phyloP scores from a whole-genome alignment of 2,329 filamentous ascomycete species.

The Sarocladium strictum region DNA sequence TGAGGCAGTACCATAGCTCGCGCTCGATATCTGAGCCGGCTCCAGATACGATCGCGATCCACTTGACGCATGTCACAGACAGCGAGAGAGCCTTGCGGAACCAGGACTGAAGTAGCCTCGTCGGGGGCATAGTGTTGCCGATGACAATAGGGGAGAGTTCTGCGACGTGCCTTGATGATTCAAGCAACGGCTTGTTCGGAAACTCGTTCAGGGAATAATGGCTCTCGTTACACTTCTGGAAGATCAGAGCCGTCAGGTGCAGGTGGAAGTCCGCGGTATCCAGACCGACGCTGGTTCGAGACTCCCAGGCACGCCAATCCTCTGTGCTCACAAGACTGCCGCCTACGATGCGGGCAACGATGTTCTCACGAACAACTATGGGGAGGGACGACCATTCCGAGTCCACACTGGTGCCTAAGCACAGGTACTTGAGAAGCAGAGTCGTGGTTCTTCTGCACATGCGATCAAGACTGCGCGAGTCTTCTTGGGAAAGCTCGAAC shows the following conservation, averaged over 20 bases:
- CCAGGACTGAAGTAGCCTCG: constrained; percentile 12
- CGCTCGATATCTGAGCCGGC: constrained; percentile 28
- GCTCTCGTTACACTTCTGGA: constrained; percentile 13
- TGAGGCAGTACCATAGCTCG: constrained; percentile 28
- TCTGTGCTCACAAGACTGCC: constrained; percentile 16
- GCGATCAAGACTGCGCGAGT: constrained; percentile 17
- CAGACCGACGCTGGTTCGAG: constrained; percentile 13
- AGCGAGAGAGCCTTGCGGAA: constrained; percentile 16
- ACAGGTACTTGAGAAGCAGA: constrained; percentile 27
- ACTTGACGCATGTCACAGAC: constrained; percentile 23
- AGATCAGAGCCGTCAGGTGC: constrained; percentile 15
- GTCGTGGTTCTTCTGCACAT: constrained; percentile 23
- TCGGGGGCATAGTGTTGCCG: neutral
- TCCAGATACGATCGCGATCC: constrained; percentile 27
- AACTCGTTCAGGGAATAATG: constrained; percentile 7
- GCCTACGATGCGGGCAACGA: constrained; percentile 24
- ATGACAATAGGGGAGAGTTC: neutral
- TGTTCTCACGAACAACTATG: constrained; percentile 21
- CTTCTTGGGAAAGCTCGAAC: constrained; percentile 25
- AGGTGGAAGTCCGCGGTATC: constrained; percentile 23
- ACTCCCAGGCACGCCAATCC: constrained; percentile 21
- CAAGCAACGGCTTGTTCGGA: neutral
- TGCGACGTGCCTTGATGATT: neutral
- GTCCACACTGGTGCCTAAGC: constrained; percentile 25
- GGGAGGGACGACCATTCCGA: constrained; percentile 25